Conservation (phyloP, 768 basidiomycete genomes). For the Lactifluus rugatus region DNA sequence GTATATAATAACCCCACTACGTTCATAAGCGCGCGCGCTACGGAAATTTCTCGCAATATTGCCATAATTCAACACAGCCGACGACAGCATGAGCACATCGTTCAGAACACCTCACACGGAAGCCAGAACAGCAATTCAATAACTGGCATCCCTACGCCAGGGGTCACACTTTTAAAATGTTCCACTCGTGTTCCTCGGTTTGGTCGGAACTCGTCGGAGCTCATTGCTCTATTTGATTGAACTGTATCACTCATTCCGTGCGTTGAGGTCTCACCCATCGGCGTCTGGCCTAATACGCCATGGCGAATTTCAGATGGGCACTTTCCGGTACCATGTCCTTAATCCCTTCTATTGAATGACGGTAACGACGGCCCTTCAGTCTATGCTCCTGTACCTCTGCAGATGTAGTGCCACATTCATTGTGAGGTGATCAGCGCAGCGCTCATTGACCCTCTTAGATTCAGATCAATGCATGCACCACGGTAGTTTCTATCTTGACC, state of each 20-base stretch:
- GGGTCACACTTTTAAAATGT: neutral
- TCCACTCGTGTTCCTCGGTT: neutral
- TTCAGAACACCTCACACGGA: neutral
- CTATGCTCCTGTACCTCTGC: neutral
- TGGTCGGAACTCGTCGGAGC: neutral
- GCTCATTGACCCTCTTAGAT: neutral
- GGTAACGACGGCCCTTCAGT: neutral
- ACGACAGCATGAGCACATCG: neutral
- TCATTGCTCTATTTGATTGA: neutral
- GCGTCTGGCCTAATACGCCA: neutral
- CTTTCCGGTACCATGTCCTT: neutral
- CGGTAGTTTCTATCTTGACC: neutral
- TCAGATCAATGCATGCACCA: neutral
- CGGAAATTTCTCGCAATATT: conserved; percentile 1
- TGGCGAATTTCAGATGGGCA: neutral
- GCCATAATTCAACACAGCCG: conserved; percentile 3
- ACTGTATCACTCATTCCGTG: neutral
- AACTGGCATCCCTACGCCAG: neutral
- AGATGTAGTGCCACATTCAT: neutral
- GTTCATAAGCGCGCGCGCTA: neutral
- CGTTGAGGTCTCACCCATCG: conserved; percentile 1
- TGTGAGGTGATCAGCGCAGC: neutral
- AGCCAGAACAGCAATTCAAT: neutral
- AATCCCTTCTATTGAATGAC: neutral
- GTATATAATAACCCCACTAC: neutral